Evolutionary conservation across 352 stramenopile species (phyloP).

Genomic region (Phytopythium sindhum): DNA sequence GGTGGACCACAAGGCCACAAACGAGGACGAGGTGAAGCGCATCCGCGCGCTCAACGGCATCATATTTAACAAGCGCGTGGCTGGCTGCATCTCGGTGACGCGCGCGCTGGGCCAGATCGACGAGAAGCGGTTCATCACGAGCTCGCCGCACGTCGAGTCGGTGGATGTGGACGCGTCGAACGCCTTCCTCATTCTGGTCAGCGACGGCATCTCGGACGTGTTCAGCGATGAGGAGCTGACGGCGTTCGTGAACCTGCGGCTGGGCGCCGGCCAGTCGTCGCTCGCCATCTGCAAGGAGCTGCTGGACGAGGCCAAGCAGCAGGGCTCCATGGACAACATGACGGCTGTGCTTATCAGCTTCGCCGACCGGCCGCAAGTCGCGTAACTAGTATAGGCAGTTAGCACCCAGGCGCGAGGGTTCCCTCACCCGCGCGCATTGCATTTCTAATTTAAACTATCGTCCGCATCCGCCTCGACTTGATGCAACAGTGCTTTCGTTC

Average conservation of each 20-base stretch:
- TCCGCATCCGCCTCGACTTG: too few species aligned
- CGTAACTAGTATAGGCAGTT: neutral
- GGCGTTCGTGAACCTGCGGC: slow-evolving; percentile 46
- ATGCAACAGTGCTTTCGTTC: too few species aligned
- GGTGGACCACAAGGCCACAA: slow-evolving; percentile 78
- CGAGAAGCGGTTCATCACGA: slow-evolving; percentile 80
- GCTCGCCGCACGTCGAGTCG: slow-evolving; percentile 54
- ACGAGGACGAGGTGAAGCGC: slow-evolving; percentile 68
- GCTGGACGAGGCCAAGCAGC: slow-evolving; percentile 61
- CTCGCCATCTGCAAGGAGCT: slow-evolving; percentile 59
- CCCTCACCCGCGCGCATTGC: too few species aligned
- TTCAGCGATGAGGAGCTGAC: slow-evolving; percentile 71
- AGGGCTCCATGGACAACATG: slow-evolving; percentile 83
- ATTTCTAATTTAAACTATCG: too few species aligned
- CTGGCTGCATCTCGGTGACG: slow-evolving; percentile 66
- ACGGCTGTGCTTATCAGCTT: slow-evolving; percentile 76
- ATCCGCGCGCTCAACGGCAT: slow-evolving; percentile 76
- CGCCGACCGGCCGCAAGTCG: slow-evolving; percentile 15
- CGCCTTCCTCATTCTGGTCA: slow-evolving; percentile 75
- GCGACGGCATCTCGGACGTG: slow-evolving; percentile 74
- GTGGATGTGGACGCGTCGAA: slow-evolving; percentile 43
- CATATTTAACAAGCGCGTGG: slow-evolving; percentile 82
- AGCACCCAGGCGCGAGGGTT: too few species aligned
- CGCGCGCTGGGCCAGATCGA: slow-evolving; percentile 73
- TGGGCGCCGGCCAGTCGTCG: slow-evolving; percentile 41